Base-by-base conservation (phyloP, 2,329 filamentous ascomycete genomes). In the Aureobasidium melanogenum region DNA sequence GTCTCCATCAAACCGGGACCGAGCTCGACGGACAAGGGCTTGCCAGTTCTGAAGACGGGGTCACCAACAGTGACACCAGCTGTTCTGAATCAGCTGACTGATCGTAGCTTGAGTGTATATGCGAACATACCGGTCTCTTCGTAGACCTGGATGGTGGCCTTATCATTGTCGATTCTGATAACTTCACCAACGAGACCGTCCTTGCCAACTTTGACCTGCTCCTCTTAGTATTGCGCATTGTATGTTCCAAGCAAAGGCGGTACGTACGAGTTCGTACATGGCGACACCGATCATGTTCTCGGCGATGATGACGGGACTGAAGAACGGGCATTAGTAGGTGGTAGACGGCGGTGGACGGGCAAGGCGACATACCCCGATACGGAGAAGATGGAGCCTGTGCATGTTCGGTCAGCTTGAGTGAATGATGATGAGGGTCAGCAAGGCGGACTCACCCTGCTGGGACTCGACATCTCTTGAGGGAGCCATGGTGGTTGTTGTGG, bases 221-320 rank as follows among this genome's bases (percentile, higher is more conserved):
- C 19, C n/a, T 46, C 26, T 60, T 51, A 60, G 58, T 46, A 89
- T 93, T 66, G 32, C 15, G 30, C 54, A 26, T 46, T 46, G 24
- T 22, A 32, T 48, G 9, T 36, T 26, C 14, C 14, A 19, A 24
- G 43, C 34, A 19, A 1, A 60, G 32, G 58, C 75, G 85, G 69
- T 82, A 91, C 58, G 47, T 60, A 60, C 91, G 80, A 99, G 83
- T 80, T 99, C 94, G 85, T 97, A 97, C 94, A 99, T 99, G 76
- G 94, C 92, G 83, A 94, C 94, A 76, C 94, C 94, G 73, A 93
- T 91, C 92, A 99, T 96, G 78, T 97, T 87, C 81, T 97, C 93
- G 74, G 93, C 94, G 69, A 99, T 84, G 71, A 99, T 88, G 81
- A 99, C 94, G 73, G 94, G 94, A 68, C 89, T 78, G 67, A 52